These are phyloP conservation scores for Colletotrichum sojae DNA, from an alignment of 2,329 filamentous ascomycete genomes.

Conservation along the genomic window DNA sequence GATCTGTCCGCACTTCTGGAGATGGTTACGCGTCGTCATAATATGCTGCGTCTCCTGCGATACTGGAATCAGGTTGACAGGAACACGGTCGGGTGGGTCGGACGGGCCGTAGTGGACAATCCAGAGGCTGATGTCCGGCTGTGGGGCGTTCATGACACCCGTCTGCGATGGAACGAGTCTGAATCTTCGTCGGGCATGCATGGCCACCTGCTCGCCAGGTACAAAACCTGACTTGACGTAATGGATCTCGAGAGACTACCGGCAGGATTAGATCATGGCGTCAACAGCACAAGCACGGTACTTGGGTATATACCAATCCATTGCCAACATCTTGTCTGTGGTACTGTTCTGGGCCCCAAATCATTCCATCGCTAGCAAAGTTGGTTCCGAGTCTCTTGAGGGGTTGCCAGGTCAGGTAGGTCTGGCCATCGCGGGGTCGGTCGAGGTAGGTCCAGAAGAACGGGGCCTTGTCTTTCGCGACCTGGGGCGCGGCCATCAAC, in stretches of 20 bases:
- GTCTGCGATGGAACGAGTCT: slow-evolving; percentile 81
- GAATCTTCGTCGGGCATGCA: slow-evolving; percentile 87
- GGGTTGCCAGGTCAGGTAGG: slow-evolving; percentile 92
- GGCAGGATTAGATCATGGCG: neutral
- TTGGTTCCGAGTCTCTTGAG: slow-evolving; percentile 77
- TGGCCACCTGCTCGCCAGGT: slow-evolving; percentile 80
- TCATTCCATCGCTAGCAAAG: slow-evolving; percentile 91
- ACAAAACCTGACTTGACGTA: slow-evolving; percentile 86
- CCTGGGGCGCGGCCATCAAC: slow-evolving; percentile 85
- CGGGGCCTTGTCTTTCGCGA: slow-evolving; percentile 85
- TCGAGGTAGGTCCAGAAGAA: slow-evolving; percentile 96
- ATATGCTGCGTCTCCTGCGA: slow-evolving; percentile 72
- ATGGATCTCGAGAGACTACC: slow-evolving; percentile 88
- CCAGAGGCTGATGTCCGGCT: slow-evolving; percentile 87
- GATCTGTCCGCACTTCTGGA: slow-evolving; percentile 83
- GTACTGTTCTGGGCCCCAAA: slow-evolving; percentile 87
- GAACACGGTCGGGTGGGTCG: slow-evolving; percentile 80
- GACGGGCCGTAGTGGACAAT: slow-evolving; percentile 90
- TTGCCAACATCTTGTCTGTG: slow-evolving; percentile 81
- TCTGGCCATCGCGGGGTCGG: slow-evolving; percentile 83
- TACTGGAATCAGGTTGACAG: slow-evolving; percentile 76
- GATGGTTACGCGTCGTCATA: slow-evolving; percentile 74
- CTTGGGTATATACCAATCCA: slow-evolving; percentile 63
- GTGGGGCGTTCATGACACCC: slow-evolving; percentile 78
- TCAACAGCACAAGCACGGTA: slow-evolving; percentile 8